These are phyloP conservation scores for Cryptococcus sp. DNA, from an alignment of 1,284 basidiomycete species.

Conservation along the genomic window DNA sequence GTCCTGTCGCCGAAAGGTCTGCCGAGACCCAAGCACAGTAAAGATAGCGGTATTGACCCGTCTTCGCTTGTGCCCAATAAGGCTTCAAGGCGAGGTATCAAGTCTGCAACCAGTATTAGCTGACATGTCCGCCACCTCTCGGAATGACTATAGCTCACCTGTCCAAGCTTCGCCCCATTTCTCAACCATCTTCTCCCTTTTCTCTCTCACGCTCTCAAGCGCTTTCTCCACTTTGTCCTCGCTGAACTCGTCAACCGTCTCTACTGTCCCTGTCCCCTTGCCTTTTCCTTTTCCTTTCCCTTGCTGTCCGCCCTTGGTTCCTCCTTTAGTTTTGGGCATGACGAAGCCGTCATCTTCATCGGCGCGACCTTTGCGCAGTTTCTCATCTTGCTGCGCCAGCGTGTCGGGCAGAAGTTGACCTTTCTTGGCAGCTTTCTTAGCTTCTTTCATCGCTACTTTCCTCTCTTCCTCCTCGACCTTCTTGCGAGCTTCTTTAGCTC, in stretches of 20 bases:
- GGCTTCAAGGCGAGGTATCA: slow-evolving; percentile 5
- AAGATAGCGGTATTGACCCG: neutral
- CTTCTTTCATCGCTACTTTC: slow-evolving; percentile 32
- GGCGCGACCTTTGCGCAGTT: slow-evolving; percentile 14
- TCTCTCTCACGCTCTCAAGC: slow-evolving; percentile 27
- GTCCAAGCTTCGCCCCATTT: slow-evolving; percentile 42
- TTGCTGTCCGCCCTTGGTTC: slow-evolving; percentile 8
- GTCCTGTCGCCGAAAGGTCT: slow-evolving; percentile 43
- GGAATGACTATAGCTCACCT: slow-evolving; percentile 26
- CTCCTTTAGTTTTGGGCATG: slow-evolving; percentile 15
- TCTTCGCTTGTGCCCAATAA: neutral
- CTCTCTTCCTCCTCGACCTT: slow-evolving; percentile 57
- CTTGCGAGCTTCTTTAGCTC: slow-evolving; percentile 75
- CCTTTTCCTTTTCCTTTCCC: slow-evolving; percentile 20
- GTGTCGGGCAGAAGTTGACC: slow-evolving; percentile 8
- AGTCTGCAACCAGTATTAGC: slow-evolving; percentile 3
- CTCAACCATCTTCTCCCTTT: slow-evolving; percentile 41
- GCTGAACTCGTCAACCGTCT: slow-evolving; percentile 13
- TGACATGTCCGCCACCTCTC: neutral
- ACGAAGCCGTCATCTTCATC: slow-evolving; percentile 19
- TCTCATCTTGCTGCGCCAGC: slow-evolving; percentile 16
- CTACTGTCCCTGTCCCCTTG: slow-evolving; percentile 7
- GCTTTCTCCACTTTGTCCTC: slow-evolving; percentile 29
- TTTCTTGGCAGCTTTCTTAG: slow-evolving; percentile 35
- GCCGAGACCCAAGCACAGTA: slow-evolving; percentile 47